phyloP scores from a whole-genome alignment of 75 land plant genomes.

The Sequoia sempervirens region DNA sequence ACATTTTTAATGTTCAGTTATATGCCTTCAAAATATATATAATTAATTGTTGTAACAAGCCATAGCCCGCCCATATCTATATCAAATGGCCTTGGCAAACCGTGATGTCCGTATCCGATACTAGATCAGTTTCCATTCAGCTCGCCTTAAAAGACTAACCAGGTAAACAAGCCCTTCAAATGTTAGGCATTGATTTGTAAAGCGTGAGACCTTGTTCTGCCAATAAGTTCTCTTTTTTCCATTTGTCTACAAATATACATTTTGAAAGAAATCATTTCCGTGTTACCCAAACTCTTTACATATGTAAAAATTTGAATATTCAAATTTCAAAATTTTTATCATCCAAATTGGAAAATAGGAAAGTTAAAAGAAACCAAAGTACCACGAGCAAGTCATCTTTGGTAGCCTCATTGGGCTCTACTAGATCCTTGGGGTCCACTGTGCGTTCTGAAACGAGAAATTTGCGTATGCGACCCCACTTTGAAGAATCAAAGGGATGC shows the following conservation, averaged over 20 bases:
- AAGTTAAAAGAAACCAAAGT: conserved; percentile 3
- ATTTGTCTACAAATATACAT: background rate
- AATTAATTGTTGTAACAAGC: too few relatives aligned
- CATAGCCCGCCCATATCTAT: too few relatives aligned
- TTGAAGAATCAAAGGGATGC: conserved; percentile 97
- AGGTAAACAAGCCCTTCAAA: background rate
- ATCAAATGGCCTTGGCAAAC: too few relatives aligned
- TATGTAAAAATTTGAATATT: background rate
- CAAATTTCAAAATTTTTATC: background rate
- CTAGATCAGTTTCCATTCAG: too few relatives aligned
- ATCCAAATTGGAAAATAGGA: background rate
- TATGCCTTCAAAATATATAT: too few relatives aligned
- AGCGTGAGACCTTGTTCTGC: background rate
- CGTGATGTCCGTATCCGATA: too few relatives aligned
- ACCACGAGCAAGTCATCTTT: conserved; percentile 94
- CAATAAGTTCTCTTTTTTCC: background rate
- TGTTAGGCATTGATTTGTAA: background rate
- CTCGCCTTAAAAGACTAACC: background rate
- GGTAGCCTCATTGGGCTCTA: conserved; percentile 87
- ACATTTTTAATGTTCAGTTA: too few relatives aligned
- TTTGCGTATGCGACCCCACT: conserved; percentile 83
- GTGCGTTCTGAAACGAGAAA: conserved; percentile 54
- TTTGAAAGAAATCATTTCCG: background rate
- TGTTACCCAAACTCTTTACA: background rate
- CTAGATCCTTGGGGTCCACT: conserved; percentile 43